These are phyloP conservation scores for Suillus occidentalis DNA, from an alignment of 768 basidiomycete genomes.

Conservation along the genomic window DNA sequence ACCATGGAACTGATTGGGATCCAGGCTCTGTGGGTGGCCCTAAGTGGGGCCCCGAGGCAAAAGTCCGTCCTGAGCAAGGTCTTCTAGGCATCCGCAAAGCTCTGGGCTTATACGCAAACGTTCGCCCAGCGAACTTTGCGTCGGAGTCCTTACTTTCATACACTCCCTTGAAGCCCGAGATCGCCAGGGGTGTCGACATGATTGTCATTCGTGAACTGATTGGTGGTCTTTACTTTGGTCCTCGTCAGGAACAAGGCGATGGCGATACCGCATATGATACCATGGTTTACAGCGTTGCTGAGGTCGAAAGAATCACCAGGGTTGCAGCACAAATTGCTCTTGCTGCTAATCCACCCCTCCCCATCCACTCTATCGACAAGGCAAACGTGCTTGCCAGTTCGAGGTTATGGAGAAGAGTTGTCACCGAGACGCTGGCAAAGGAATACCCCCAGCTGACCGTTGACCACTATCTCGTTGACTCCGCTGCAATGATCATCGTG, in stretches of 20 bases:
- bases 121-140: constrained; percentile 94
- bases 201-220: constrained; percentile 96
- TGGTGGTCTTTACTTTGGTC: constrained; percentile 94
- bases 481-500: constrained; percentile 95
- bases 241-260: constrained; percentile 82
- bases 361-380: constrained; percentile 95
- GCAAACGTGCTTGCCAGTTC: constrained; percentile 97
- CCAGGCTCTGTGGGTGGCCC: constrained; percentile 97
- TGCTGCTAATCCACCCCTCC: constrained; percentile 76
- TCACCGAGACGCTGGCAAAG: constrained; percentile 75
- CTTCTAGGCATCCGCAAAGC: constrained; percentile 86
- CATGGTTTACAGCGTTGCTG: constrained; percentile 88
- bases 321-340: constrained; percentile 94
- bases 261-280: constrained; percentile 84
- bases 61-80: constrained; percentile 91
- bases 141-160: constrained; percentile 84
- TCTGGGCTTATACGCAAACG: constrained; percentile 96
- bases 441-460: constrained; percentile 89
- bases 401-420: constrained; percentile 91
- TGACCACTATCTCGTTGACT: constrained; percentile 93
- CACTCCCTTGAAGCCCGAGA: constrained; percentile 85
- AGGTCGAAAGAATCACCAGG: constrained; percentile 92
- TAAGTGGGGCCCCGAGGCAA: constrained; percentile 91
- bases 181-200: constrained; percentile 84
- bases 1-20: constrained; percentile 10